phyloP scores from a whole-genome alignment of 1,139 yeast species.

The Taphrina pruni region DNA sequence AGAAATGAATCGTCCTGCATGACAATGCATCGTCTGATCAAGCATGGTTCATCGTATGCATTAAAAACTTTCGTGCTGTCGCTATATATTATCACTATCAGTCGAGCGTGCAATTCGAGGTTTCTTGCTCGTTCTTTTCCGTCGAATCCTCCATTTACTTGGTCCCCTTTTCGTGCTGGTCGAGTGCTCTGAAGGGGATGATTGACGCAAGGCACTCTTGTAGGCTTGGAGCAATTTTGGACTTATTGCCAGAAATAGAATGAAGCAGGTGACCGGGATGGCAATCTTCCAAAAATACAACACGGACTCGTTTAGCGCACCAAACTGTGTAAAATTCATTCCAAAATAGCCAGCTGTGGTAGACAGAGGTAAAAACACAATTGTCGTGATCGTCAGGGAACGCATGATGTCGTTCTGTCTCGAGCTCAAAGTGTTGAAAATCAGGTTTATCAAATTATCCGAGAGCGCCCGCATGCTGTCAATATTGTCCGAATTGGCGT shows the following conservation, averaged over 20 bases:
- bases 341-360: slow-evolving; percentile 58
- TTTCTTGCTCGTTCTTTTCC: neutral
- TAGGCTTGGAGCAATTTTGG: neutral
- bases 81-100: neutral
- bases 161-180: neutral
- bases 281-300: slow-evolving; percentile 61
- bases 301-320: slow-evolving; percentile 56
- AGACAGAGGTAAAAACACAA: slow-evolving; percentile 13
- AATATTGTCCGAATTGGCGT: slow-evolving; percentile 53
- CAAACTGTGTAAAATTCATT: slow-evolving; percentile 62
- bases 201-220: neutral
- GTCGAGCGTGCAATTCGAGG: neutral
- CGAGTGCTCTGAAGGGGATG: neutral
- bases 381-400: slow-evolving; percentile 54
- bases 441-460: slow-evolving; percentile 58
- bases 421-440: slow-evolving; percentile 62
- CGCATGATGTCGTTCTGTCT: slow-evolving; percentile 61
- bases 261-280: slow-evolving; percentile 55
- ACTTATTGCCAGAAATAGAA: slow-evolving; percentile 6
- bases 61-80: neutral
- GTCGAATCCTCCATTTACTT: neutral
- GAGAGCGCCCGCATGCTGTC: slow-evolving; percentile 60
- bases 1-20: too few relatives aligned
- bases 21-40: too few relatives aligned
- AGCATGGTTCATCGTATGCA: too few relatives aligned